Evolutionary conservation across 164 flowering plant species (phyloP).

Genomic region (Houttuynia cordata): DNA sequence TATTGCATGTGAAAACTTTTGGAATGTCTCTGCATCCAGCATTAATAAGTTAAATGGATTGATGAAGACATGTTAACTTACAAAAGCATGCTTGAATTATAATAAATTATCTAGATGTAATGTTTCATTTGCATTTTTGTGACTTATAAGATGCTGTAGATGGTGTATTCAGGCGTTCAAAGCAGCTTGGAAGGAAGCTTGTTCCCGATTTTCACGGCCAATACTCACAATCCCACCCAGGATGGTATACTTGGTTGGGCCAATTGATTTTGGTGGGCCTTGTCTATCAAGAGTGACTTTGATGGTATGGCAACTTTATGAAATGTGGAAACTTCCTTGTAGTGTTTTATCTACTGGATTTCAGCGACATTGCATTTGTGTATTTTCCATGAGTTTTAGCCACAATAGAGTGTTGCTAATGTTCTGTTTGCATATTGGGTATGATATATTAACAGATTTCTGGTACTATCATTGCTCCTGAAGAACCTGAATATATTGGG

Average conservation of each 20-base stretch:
- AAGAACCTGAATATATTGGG: conserved; percentile 66
- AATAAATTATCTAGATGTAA: too few species aligned
- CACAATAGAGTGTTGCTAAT: not conserved
- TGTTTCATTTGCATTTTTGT: too few species aligned
- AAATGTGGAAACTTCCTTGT: too few species aligned
- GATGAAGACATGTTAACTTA: too few species aligned
- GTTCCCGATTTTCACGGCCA: conserved; percentile 32
- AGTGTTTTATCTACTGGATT: not conserved
- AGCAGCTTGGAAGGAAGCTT: conserved; percentile 64
- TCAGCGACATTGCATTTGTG: too few species aligned
- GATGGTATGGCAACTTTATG: conserved; percentile 23
- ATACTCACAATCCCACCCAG: conserved; percentile 43
- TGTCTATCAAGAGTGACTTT: conserved; percentile 59
- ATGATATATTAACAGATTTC: conserved; percentile 31
- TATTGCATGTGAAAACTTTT: too few species aligned
- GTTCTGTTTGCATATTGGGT: not conserved
- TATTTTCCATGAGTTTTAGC: not conserved
- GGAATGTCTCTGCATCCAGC: too few species aligned
- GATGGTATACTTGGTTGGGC: conserved; percentile 35
- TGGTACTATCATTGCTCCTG: conserved; percentile 67
- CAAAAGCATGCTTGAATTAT: too few species aligned
- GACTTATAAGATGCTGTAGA: not conserved
- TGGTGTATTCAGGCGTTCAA: conserved; percentile 41
- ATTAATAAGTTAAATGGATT: too few species aligned
- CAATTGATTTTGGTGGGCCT: conserved; percentile 62